Evolutionary conservation across 495 filamentous ascomycete genomes (phyloP).

Genomic region (Jackrogersella minutella): DNA sequence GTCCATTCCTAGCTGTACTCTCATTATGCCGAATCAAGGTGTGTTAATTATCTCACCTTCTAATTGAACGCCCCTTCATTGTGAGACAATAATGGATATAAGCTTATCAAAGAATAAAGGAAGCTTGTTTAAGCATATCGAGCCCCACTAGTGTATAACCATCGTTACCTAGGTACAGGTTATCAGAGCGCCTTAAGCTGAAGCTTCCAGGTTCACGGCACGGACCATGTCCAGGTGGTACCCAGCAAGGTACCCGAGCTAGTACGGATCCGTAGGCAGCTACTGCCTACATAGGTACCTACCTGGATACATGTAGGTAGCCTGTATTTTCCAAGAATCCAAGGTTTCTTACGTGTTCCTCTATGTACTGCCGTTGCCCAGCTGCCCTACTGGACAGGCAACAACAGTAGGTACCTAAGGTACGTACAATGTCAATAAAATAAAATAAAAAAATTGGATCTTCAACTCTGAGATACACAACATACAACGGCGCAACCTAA

Average conservation of each 20-base stretch:
- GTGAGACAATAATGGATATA: not conserved
- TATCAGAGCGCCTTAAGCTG: too few relatives aligned
- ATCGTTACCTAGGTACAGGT: too few relatives aligned
- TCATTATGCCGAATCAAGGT: slow-evolving; percentile 28
- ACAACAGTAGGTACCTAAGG: too few relatives aligned
- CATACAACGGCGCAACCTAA: slow-evolving; percentile 6
- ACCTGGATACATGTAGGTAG: too few relatives aligned
- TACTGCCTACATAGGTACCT: too few relatives aligned
- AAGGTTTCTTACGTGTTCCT: not conserved
- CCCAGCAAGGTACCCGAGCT: not conserved
- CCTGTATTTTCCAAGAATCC: too few relatives aligned
- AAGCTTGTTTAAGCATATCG: slow-evolving; percentile 26
- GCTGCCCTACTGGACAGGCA: too few relatives aligned
- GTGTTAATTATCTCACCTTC: slow-evolving; percentile 23
- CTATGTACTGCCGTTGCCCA: slow-evolving; percentile 33
- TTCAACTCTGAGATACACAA: slow-evolving; percentile 10
- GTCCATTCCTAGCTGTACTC: slow-evolving; percentile 6
- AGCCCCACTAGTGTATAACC: slow-evolving; percentile 25
- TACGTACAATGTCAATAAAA: slow-evolving; percentile 37
- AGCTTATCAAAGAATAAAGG: slow-evolving; percentile 16
- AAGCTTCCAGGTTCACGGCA: slow-evolving; percentile 2
- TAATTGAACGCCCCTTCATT: not conserved
- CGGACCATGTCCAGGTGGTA: slow-evolving; percentile 22
- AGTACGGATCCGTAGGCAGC: too few relatives aligned
- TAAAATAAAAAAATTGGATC: slow-evolving; percentile 19